These are phyloP conservation scores for Verticillium klebahnii DNA, from an alignment of 2,329 filamentous ascomycete genomes.

Conservation along the genomic window DNA sequence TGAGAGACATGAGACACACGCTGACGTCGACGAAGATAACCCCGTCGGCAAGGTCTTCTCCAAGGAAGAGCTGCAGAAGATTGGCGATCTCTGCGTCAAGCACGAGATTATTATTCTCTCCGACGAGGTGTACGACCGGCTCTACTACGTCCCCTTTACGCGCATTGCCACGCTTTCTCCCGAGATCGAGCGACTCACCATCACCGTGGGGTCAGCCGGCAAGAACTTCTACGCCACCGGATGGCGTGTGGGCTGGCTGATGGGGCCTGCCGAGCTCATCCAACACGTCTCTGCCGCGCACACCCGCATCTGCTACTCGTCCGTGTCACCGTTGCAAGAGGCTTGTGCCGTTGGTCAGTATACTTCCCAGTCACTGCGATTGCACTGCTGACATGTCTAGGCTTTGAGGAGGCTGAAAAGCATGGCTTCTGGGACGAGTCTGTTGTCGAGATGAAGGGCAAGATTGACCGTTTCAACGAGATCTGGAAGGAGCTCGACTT, in stretches of 20 bases:
- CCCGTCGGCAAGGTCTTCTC: constrained; percentile 96
- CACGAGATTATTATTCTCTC: constrained; percentile 91
- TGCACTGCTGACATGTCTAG: constrained; percentile 13
- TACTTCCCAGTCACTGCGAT: not conserved
- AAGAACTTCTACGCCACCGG: constrained; percentile 99
- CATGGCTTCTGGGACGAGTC: constrained; percentile 84
- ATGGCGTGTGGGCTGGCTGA: constrained; percentile 93
- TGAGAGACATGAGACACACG: not conserved
- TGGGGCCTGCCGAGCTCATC: constrained; percentile 83
- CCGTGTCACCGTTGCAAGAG: constrained; percentile 89
- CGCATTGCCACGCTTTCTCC: constrained; percentile 86
- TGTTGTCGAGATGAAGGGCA: constrained; percentile 81
- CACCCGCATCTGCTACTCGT: constrained; percentile 93
- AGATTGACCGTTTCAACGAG: constrained; percentile 82
- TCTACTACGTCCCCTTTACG: constrained; percentile 94
- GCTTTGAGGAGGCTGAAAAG: constrained; percentile 84
- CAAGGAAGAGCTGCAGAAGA: constrained; percentile 72
- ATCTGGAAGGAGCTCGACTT: constrained; percentile 71
- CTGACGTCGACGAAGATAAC: constrained; percentile 57
- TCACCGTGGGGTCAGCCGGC: constrained; percentile 92
- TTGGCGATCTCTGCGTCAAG: constrained; percentile 86
- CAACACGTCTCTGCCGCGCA: constrained; percentile 90
- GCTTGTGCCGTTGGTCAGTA: constrained; percentile 72
- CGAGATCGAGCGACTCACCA: constrained; percentile 79
- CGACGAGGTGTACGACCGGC: constrained; percentile 88